A percentile compares a stretch with the other conserved stretches of the same genome.
Conservation (phyloP, 441 rosid genomes). For the Capsella rubella region DNA sequence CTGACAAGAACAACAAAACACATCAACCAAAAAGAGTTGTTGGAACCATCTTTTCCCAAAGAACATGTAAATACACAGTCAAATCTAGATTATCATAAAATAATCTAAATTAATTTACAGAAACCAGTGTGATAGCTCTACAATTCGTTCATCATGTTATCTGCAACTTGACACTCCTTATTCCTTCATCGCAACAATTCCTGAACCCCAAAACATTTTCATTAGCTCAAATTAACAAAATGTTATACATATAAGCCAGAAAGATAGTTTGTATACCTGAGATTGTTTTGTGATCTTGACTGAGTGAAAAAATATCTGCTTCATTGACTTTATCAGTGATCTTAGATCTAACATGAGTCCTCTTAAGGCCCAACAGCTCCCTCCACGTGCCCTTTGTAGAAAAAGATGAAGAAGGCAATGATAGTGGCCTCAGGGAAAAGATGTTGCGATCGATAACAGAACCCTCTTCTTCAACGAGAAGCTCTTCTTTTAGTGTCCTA, state of each 20-base stretch:
- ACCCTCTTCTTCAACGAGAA: slow-evolving; percentile 62
- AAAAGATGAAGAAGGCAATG: slow-evolving; percentile 54
- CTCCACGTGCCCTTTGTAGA: slow-evolving; percentile 65
- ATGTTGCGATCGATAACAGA: slow-evolving; percentile 37
- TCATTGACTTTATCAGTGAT: slow-evolving; percentile 52
- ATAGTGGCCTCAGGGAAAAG: slow-evolving; percentile 54
- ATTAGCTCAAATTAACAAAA: neutral
- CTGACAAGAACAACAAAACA: slow-evolving; percentile 27
- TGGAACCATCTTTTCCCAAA: slow-evolving; percentile 23
- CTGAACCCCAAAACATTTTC: slow-evolving; percentile 17
- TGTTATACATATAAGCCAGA: too few species aligned
- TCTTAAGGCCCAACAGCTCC: slow-evolving; percentile 72
- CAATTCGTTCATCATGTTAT: slow-evolving; percentile 25
- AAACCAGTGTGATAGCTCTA: slow-evolving; percentile 26
- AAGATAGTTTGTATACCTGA: too few species aligned
- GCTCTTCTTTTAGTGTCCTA: slow-evolving; percentile 88
- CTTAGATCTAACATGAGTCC: slow-evolving; percentile 66
- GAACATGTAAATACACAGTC: slow-evolving; percentile 26
- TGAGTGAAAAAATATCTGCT: neutral
- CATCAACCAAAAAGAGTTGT: slow-evolving; percentile 19
- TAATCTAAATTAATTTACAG: slow-evolving; percentile 29
- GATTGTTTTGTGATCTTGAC: slow-evolving; percentile 27
- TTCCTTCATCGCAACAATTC: slow-evolving; percentile 27
- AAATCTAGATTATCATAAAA: slow-evolving; percentile 34
- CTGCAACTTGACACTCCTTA: slow-evolving; percentile 28